Percentiles rank a stretch among this genome's conserved stretches.
Evolutionary conservation across 441 rosid species (phyloP).

Genomic region (Erodium chrysanthum): DNA sequence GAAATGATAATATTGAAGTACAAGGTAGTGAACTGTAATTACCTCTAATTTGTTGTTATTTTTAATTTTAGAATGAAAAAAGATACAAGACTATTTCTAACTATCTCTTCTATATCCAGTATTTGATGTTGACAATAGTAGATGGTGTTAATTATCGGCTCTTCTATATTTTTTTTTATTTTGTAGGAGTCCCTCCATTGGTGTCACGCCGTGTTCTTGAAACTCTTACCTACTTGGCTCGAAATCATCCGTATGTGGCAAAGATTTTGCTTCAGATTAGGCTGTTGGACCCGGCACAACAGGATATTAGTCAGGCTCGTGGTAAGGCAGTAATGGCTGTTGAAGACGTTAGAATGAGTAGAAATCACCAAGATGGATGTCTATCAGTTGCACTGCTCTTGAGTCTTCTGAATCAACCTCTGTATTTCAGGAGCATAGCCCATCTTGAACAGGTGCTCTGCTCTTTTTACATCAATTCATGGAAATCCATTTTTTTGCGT

Average conservation of each 20-base stretch:
- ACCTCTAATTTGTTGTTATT: no score
- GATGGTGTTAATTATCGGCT: neutral
- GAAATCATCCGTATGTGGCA: conserved; percentile 76
- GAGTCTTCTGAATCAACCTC: conserved; percentile 88
- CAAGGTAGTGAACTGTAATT: no score
- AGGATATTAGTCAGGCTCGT: conserved; percentile 41
- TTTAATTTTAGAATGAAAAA: no score
- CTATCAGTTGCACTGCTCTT: conserved; percentile 65
- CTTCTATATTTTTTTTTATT: conserved; percentile 14
- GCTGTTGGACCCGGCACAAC: conserved; percentile 41
- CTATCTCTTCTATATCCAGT: no score
- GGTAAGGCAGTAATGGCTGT: conserved; percentile 63
- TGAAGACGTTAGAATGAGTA: conserved; percentile 35
- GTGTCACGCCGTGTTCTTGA: conserved; percentile 90
- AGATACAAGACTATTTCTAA: no score
- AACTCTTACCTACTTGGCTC: conserved; percentile 76
- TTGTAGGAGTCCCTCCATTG: conserved; percentile 83
- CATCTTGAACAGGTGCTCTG: conserved; percentile 87
- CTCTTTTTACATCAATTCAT: neutral
- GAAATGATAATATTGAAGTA: no score
- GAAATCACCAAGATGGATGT: conserved; percentile 35
- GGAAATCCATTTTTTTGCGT: no score
- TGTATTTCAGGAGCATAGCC: conserved; percentile 84
- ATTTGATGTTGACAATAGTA: conserved; percentile 3
- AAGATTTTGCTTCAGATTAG: conserved; percentile 67